Percentiles rank a stretch among this genome's conserved stretches.
phyloP scores from a whole-genome alignment of 495 filamentous ascomycete species.

The Aspergillus asperescens region DNA sequence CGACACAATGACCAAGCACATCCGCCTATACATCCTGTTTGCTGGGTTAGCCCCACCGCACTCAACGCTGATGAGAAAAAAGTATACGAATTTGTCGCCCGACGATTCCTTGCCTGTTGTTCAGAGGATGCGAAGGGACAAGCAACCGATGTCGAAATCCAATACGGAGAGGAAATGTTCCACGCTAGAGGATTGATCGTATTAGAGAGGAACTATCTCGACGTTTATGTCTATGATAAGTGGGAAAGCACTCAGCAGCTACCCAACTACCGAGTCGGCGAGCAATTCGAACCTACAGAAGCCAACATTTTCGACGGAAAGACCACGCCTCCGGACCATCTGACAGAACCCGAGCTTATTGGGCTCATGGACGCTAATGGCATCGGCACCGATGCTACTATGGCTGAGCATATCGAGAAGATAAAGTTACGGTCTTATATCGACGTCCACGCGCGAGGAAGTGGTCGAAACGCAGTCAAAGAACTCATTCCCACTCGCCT shows the following conservation, averaged over 20 bases:
- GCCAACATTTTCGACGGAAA: slow-evolving; percentile 84
- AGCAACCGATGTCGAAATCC: slow-evolving; percentile 74
- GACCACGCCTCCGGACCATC: slow-evolving; percentile 73
- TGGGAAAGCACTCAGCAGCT: slow-evolving; percentile 86
- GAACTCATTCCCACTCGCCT: slow-evolving; percentile 89
- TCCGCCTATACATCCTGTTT: slow-evolving; percentile 92
- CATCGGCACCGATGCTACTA: slow-evolving; percentile 96
- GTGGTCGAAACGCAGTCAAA: slow-evolving; percentile 55
- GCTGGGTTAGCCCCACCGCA: slow-evolving; percentile 59
- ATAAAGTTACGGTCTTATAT: slow-evolving; percentile 88
- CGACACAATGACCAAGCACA: slow-evolving; percentile 92
- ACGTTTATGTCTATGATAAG: slow-evolving; percentile 93
- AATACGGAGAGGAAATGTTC: slow-evolving; percentile 81
- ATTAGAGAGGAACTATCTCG: slow-evolving; percentile 82
- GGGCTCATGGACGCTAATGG: slow-evolving; percentile 97
- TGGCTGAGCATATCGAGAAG: slow-evolving; percentile 97
- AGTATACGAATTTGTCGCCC: slow-evolving; percentile 91
- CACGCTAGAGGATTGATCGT: slow-evolving; percentile 78
- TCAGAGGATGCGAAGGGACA: slow-evolving; percentile 88
- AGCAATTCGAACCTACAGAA: slow-evolving; percentile 82
- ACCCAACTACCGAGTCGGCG: slow-evolving; percentile 69
- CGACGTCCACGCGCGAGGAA: slow-evolving; percentile 52
- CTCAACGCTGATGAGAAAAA: slow-evolving; percentile 62
- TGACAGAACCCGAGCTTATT: slow-evolving; percentile 97
- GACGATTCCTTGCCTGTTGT: slow-evolving; percentile 93